A percentile compares a stretch with the other conserved stretches of the same genome.
Conservation (phyloP, 139 green algal species). For the Chlorella vulgaris region DNA sequence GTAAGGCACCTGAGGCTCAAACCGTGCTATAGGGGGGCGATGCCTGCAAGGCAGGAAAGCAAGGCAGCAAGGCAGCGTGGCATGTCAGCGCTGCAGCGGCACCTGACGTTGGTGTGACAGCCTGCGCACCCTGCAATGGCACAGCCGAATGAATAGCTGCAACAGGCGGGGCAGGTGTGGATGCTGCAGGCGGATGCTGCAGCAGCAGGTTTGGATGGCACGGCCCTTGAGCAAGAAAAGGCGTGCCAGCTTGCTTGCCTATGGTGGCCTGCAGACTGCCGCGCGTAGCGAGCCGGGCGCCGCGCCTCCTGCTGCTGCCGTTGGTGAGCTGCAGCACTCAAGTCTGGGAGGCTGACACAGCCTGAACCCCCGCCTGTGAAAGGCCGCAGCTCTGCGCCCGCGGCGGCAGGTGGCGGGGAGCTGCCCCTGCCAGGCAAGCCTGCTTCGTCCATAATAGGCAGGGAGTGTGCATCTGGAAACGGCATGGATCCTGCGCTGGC, state of each 20-base stretch:
- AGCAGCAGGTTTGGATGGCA: too few species aligned
- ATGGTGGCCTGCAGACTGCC: neutral
- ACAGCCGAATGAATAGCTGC: too few species aligned
- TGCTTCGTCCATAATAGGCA: neutral
- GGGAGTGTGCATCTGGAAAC: too few species aligned
- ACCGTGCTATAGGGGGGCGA: conserved; percentile 6
- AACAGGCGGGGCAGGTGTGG: too few species aligned
- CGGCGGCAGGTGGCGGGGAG: conserved; percentile 21
- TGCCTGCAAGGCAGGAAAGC: conserved; percentile 12
- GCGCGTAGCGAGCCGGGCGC: neutral
- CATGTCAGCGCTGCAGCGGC: too few species aligned
- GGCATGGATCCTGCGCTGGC: neutral
- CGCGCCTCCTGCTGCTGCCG: neutral
- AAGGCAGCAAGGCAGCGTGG: too few species aligned
- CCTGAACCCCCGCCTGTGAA: too few species aligned
- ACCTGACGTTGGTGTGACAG: too few species aligned
- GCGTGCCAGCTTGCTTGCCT: neutral
- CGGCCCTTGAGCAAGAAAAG: too few species aligned
- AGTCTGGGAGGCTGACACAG: conserved; percentile 23
- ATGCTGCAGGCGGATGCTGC: neutral
- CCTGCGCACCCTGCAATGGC: too few species aligned
- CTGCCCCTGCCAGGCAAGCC: neutral
- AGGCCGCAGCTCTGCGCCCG: conserved; percentile 17
- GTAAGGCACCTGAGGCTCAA: conserved; percentile 20
- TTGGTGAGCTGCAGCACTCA: neutral